A percentile compares a stretch with the other conserved stretches of the same genome.
Evolutionary conservation across 805 yeast species (phyloP).

Genomic region (Danielia oregonensis): DNA sequence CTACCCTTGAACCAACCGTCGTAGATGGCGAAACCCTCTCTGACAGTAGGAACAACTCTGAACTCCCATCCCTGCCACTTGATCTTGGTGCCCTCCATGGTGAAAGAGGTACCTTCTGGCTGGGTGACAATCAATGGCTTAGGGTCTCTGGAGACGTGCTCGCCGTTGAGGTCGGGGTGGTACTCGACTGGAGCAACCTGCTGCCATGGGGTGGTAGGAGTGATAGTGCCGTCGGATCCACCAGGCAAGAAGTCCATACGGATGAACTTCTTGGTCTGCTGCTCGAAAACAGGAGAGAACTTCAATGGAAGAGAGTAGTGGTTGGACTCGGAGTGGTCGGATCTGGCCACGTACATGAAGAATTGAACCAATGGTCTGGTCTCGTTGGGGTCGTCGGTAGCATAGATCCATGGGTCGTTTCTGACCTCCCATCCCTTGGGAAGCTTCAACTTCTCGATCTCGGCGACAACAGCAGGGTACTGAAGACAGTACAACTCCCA

Average conservation of each 20-base stretch:
- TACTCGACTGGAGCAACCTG: slow-evolving; percentile 62
- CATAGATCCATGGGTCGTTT: slow-evolving; percentile 84
- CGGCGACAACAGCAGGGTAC: slow-evolving; percentile 60
- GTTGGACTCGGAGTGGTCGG: slow-evolving; percentile 65
- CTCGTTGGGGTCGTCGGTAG: slow-evolving; percentile 65
- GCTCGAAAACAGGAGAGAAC: slow-evolving; percentile 71
- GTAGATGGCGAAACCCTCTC: slow-evolving; percentile 78
- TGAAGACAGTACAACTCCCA: slow-evolving; percentile 48
- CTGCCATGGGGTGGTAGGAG: slow-evolving; percentile 60
- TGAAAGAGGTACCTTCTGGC: slow-evolving; percentile 79
- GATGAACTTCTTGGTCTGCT: slow-evolving; percentile 54
- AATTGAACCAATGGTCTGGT: slow-evolving; percentile 63
- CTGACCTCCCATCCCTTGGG: slow-evolving; percentile 55
- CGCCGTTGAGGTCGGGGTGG: slow-evolving; percentile 66
- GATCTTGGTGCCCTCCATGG: slow-evolving; percentile 55
- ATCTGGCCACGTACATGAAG: slow-evolving; percentile 69
- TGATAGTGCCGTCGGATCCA: slow-evolving; percentile 59
- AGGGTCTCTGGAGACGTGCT: slow-evolving; percentile 46
- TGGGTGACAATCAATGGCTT: slow-evolving; percentile 68
- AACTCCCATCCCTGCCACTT: slow-evolving; percentile 85
- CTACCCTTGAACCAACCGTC: slow-evolving; percentile 75
- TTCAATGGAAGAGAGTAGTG: slow-evolving; percentile 73
- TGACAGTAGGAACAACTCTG: slow-evolving; percentile 61
- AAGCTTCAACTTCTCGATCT: slow-evolving; percentile 61
- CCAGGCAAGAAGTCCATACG: slow-evolving; percentile 74